A percentile compares a stretch with the other conserved stretches of the same genome.
Conservation (phyloP, 2,329 filamentous ascomycete genomes). For the Stachybotrys chartarum region DNA sequence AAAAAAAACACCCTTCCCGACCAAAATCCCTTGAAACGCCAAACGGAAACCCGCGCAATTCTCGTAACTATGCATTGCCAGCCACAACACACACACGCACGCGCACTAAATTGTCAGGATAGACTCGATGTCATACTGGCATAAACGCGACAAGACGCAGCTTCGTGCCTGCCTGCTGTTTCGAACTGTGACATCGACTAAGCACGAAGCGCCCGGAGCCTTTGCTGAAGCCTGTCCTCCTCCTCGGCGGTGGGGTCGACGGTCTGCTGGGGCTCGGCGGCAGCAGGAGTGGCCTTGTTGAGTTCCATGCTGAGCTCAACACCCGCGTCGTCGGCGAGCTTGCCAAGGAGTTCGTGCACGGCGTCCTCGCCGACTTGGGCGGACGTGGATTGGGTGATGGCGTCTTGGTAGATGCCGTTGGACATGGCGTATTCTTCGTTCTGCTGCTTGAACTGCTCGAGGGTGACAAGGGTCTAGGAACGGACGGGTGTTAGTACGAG, state of each 20-base stretch:
- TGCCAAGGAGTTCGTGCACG: slow-evolving; percentile 76
- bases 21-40: not conserved
- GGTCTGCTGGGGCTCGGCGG: slow-evolving; percentile 50
- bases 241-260: slow-evolving; percentile 68
- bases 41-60: not conserved
- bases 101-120: not conserved
- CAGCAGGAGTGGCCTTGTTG: slow-evolving; percentile 45
- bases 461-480: slow-evolving; percentile 45
- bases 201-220: slow-evolving; percentile 48
- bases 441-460: slow-evolving; percentile 54
- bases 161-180: not conserved
- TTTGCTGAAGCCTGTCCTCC: slow-evolving; percentile 66
- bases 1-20: not conserved
- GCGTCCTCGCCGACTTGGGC: slow-evolving; percentile 71
- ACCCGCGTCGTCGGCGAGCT: slow-evolving; percentile 82
- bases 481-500: slow-evolving; percentile 3
- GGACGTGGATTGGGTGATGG: slow-evolving; percentile 70
- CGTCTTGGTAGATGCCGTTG: slow-evolving; percentile 77
- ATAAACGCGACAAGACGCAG: not conserved
- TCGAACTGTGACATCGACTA: slow-evolving; percentile 15
- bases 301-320: slow-evolving; percentile 76
- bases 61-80: not conserved
- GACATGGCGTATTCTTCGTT: slow-evolving; percentile 59
- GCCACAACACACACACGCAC: not conserved
- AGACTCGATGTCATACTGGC: too few species aligned